Conservation (phyloP, 805 yeast species). For the Debaryomyces prosopidis region DNA sequence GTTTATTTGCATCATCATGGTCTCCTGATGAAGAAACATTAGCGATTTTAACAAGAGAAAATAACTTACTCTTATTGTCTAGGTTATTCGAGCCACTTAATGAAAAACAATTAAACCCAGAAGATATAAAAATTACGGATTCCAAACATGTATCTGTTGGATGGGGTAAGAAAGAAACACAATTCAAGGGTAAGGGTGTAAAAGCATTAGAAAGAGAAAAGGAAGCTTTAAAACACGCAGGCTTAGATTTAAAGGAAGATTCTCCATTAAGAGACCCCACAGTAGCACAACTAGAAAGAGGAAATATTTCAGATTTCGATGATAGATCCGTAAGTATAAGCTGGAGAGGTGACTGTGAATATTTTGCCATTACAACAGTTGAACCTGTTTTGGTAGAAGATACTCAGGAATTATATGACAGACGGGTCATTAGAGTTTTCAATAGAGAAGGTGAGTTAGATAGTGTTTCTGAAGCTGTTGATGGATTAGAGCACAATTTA, state of each 20-base stretch:
- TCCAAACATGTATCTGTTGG: constrained; percentile 93
- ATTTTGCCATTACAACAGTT: constrained; percentile 63
- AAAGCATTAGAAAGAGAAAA: constrained; percentile 71
- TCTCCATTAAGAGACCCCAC: constrained; percentile 82
- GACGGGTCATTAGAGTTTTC: constrained; percentile 84
- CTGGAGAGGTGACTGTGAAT: constrained; percentile 97
- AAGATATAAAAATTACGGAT: constrained; percentile 58
- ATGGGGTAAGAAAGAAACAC: constrained; percentile 98
- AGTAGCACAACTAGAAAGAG: constrained; percentile 69
- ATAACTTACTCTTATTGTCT: constrained; percentile 65
- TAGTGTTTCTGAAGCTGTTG: constrained; percentile 87
- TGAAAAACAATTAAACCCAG: constrained; percentile 57
- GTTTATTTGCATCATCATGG: constrained; percentile 76
- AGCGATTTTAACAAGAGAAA: constrained; percentile 62
- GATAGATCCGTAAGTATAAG: constrained; percentile 51
- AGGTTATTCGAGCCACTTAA: constrained; percentile 76
- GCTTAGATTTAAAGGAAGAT: constrained; percentile 63
- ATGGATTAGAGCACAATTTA: constrained; percentile 69
- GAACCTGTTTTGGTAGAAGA: constrained; percentile 51
- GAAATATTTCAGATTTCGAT: constrained; percentile 61
- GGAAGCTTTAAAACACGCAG: constrained; percentile 59
- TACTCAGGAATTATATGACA: constrained; percentile 35
- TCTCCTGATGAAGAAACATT: constrained; percentile 89
- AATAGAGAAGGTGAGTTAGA: constrained; percentile 74
- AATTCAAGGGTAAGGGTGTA: constrained; percentile 92